Evolutionary conservation across 805 yeast genomes (phyloP).

Genomic region (Saturnispora sekii): DNA sequence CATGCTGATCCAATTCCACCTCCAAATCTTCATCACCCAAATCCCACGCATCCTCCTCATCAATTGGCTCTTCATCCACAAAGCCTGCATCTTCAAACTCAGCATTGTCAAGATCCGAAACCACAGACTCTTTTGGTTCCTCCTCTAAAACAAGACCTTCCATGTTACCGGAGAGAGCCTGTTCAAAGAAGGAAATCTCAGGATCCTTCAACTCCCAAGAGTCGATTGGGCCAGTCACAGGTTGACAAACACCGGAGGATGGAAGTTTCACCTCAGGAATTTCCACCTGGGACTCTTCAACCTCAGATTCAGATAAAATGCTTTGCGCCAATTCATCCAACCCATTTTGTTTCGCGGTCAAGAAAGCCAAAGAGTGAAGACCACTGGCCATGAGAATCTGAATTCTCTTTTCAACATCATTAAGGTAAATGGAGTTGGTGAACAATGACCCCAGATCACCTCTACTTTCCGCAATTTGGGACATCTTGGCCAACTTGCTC

Average conservation of each 20-base stretch:
- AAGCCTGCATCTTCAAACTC: constrained; percentile 8
- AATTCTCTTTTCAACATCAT: constrained; percentile 67
- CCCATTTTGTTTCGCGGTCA: constrained; percentile 83
- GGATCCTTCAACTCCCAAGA: constrained; percentile 82
- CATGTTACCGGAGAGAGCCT: constrained; percentile 68
- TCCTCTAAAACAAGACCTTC: constrained; percentile 44
- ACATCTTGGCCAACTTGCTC: constrained; percentile 72
- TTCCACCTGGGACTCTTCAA: constrained; percentile 51
- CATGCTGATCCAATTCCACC: constrained; percentile 39
- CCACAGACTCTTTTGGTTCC: constrained; percentile 16
- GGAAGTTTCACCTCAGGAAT: constrained; percentile 26
- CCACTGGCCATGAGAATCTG: constrained; percentile 69
- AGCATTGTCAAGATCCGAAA: constrained; percentile 21
- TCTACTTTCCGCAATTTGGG: constrained; percentile 79
- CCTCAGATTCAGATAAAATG: constrained; percentile 61
- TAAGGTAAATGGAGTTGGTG: constrained; percentile 71
- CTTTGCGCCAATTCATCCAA: constrained; percentile 64
- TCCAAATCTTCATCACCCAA: constrained; percentile 53
- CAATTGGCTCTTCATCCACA: constrained; percentile 34
- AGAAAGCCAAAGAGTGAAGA: constrained; percentile 80
- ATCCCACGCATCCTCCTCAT: constrained; percentile 73
- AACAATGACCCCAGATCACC: constrained; percentile 71
- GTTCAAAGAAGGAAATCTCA: constrained; percentile 72
- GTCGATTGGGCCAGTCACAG: constrained; percentile 33
- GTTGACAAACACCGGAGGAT: constrained; percentile 36